Conservation (phyloP, 1,139 yeast species). For the Meyerozyma smithsonii region DNA sequence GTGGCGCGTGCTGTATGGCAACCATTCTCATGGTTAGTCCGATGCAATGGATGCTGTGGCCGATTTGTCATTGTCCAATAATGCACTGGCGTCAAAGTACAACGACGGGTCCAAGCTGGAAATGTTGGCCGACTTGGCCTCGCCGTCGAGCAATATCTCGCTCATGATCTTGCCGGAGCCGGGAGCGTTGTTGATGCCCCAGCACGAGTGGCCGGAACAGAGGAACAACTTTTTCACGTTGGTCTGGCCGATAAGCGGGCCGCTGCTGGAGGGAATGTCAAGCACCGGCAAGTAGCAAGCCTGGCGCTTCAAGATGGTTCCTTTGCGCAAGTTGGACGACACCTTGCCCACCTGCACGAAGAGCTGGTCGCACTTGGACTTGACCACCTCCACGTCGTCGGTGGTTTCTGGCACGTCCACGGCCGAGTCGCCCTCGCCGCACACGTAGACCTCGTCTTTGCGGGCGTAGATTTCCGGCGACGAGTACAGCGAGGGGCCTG, state of each 20-base stretch:
- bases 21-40: neutral
- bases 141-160: slow-evolving; percentile 84
- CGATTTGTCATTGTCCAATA: slow-evolving; percentile 26
- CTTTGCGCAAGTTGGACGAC: slow-evolving; percentile 66
- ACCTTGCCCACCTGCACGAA: slow-evolving; percentile 78
- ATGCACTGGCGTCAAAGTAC: slow-evolving; percentile 71
- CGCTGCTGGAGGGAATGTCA: slow-evolving; percentile 86
- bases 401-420: slow-evolving; percentile 92
- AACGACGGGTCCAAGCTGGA: slow-evolving; percentile 79
- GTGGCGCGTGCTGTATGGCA: too few relatives aligned
- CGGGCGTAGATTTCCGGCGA: slow-evolving; percentile 95
- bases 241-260: slow-evolving; percentile 92
- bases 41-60: neutral
- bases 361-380: slow-evolving; percentile 82
- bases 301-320: slow-evolving; percentile 77
- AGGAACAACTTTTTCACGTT: slow-evolving; percentile 72
- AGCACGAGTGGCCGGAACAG: slow-evolving; percentile 94
- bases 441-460: slow-evolving; percentile 91
- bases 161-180: slow-evolving; percentile 92
- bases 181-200: slow-evolving; percentile 99
- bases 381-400: slow-evolving; percentile 86
- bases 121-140: slow-evolving; percentile 70
- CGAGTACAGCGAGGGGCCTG: slow-evolving; percentile 59
- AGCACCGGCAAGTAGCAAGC: slow-evolving; percentile 95
- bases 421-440: slow-evolving; percentile 94